Conservation (phyloP, 2,329 filamentous ascomycete species). For the Beauveria pseudobassiana region DNA sequence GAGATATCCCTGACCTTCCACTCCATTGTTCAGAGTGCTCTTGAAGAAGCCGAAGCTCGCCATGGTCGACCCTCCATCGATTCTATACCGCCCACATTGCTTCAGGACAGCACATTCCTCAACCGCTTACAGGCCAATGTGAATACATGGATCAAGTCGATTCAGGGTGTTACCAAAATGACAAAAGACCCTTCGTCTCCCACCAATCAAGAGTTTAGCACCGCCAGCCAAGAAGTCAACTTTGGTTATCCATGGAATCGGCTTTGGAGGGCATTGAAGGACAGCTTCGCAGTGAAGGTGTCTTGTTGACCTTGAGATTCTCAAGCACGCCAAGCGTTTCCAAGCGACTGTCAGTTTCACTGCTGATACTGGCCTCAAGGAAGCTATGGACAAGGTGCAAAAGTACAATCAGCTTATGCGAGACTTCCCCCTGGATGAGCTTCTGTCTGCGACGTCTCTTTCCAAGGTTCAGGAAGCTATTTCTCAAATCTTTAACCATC, state of each 20-base stretch:
- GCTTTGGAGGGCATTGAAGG: slow-evolving; percentile 85
- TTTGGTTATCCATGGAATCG: slow-evolving; percentile 96
- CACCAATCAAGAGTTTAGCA: slow-evolving; percentile 48
- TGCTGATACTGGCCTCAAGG: slow-evolving; percentile 90
- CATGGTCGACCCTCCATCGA: slow-evolving; percentile 68
- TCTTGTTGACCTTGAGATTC: slow-evolving; percentile 87
- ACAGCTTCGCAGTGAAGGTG: slow-evolving; percentile 82
- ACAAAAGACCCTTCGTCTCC: slow-evolving; percentile 68
- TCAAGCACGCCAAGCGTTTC: slow-evolving; percentile 96
- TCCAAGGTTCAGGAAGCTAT: slow-evolving; percentile 85
- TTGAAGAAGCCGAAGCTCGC: slow-evolving; percentile 67
- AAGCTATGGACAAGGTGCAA: slow-evolving; percentile 91
- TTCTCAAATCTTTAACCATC: slow-evolving; percentile 80
- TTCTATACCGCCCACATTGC: slow-evolving; percentile 63
- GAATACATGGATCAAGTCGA: slow-evolving; percentile 98
- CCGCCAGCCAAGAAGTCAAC: slow-evolving; percentile 95
- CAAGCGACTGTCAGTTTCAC: slow-evolving; percentile 96
- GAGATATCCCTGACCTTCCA: slow-evolving; percentile 83
- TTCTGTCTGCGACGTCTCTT: slow-evolving; percentile 84
- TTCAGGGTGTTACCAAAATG: slow-evolving; percentile 92
- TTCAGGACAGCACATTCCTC: slow-evolving; percentile 84
- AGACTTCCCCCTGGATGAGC: slow-evolving; percentile 91
- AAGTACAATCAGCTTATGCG: slow-evolving; percentile 99
- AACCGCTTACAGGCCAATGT: slow-evolving; percentile 91
- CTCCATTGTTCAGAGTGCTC: slow-evolving; percentile 75